These are phyloP conservation scores for Spirogloea muscicola DNA, from an alignment of 139 green algal genomes.

Conservation along the genomic window DNA sequence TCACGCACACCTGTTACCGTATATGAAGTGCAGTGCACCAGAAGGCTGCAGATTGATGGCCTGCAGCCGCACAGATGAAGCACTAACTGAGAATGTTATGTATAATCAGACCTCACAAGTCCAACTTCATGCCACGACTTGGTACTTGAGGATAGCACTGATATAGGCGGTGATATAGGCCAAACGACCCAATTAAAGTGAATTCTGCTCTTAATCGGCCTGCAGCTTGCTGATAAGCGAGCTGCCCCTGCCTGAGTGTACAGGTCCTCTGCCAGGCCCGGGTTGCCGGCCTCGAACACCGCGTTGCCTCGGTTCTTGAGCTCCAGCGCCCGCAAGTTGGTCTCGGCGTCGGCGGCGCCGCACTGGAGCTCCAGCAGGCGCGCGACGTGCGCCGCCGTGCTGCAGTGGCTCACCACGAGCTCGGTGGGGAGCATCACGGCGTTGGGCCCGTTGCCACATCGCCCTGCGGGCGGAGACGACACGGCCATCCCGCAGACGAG, in stretches of 20 bases:
- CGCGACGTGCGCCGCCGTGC: conserved; percentile 28
- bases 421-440: conserved; percentile 8
- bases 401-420: conserved; percentile 32
- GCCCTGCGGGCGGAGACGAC: conserved; percentile 11
- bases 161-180: neutral
- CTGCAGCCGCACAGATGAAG: neutral
- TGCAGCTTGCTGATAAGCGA: neutral
- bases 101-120: neutral
- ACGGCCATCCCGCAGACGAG: no score
- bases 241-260: conserved; percentile 23
- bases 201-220: neutral
- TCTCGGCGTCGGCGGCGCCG: conserved; percentile 18
- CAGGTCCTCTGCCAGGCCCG: conserved; percentile 1
- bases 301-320: conserved; percentile 23
- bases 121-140: no score
- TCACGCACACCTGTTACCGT: conserved; percentile 9
- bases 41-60: conserved; percentile 10
- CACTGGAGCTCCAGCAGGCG: conserved; percentile 38
- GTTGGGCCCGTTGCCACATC: conserved; percentile 28
- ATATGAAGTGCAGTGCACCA: conserved; percentile 12
- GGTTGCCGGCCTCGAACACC: conserved; percentile 1
- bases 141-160: neutral
- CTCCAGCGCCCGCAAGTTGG: conserved; percentile 23
- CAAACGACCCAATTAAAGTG: neutral
- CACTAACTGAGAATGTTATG: neutral